phyloP scores from a whole-genome alignment of 495 filamentous ascomycete species.

The Trichoderma gamsii region DNA sequence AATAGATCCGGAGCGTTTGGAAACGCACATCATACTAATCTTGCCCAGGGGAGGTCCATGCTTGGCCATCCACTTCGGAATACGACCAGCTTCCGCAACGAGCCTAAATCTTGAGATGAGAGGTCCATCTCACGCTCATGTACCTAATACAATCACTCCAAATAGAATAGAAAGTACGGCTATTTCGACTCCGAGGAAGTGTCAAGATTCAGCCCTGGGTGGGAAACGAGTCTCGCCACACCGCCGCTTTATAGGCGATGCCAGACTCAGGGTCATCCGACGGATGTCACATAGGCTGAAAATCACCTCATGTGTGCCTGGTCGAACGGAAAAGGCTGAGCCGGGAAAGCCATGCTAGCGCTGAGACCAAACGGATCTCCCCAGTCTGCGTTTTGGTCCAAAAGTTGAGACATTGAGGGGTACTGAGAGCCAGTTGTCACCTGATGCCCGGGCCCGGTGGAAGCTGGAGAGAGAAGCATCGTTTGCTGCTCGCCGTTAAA shows the following conservation, averaged over 20 bases:
- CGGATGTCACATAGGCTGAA: not conserved
- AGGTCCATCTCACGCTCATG: not conserved
- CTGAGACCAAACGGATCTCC: constrained; percentile 79
- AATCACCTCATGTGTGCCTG: constrained; percentile 20
- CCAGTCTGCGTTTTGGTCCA: constrained; percentile 72
- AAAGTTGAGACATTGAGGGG: constrained; percentile 58
- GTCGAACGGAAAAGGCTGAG: constrained; percentile 72
- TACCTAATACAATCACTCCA: not conserved
- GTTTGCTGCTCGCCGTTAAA: constrained; percentile 33
- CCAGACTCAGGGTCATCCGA: not conserved
- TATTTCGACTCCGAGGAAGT: not conserved
- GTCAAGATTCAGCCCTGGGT: not conserved
- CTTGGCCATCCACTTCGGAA: not conserved
- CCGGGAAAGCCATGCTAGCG: constrained; percentile 91
- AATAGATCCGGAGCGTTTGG: not conserved
- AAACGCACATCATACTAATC: not conserved
- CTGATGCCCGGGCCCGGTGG: constrained; percentile 16
- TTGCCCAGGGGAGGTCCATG: not conserved
- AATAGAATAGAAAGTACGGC: not conserved
- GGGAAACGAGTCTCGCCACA: not conserved
- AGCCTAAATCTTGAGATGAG: not conserved
- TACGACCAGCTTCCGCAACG: not conserved
- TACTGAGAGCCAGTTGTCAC: constrained; percentile 22
- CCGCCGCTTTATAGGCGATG: not conserved
- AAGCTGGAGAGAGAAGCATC: constrained; percentile 19